Base-by-base conservation (phyloP, 305 asterid genomes). In the Euphrasia arctica region DNA sequence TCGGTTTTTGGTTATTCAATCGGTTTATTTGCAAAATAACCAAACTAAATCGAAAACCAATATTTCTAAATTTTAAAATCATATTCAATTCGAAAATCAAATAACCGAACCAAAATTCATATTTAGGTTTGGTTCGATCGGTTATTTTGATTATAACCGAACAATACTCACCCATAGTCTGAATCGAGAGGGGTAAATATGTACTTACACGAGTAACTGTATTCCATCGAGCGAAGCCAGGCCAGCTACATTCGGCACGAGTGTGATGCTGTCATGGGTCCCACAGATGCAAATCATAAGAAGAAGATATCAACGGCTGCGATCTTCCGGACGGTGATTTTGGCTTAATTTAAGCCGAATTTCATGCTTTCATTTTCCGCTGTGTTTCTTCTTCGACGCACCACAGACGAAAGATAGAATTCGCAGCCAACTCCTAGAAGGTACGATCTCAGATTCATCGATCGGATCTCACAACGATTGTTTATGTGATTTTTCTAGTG, bases 181-280 rank as follows among this genome's bases (percentile, higher is more conserved):
- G 18, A 48, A 51, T 2, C 9, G 31, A 73, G 31, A 73, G 74
- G 85, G 88, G 77, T n/a, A 79, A 65, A 74, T 54, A 3, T 47
- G 88, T 72, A 80, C 48, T 12, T 13, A 49, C 70, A 48, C 9
- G 3, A 29, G 41, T 3, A 32, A 34, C 15, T 5, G 54, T 69
- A 77, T 66, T 74, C 34, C 58, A 71, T 6, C 11, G 6, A 39
- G 11, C 45, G 45, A 39, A 32, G 14, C 54, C 22, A 13, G 3
- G 74, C 75, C 83, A 77, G 83, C 82, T 73, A 74, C 58, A 64
- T 28, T 54, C 49, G 62, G 65, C 77, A 78, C 39, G 75, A 74
- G 54, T 15, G 72, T 63, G 75, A 72, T 60, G 84, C 73, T 79
- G 84, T 79, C 81, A 59, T 75, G 80, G 80, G 87, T 62, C 59